Base-by-base conservation (phyloP, 768 basidiomycete genomes). In the Agaricus bisporus region DNA sequence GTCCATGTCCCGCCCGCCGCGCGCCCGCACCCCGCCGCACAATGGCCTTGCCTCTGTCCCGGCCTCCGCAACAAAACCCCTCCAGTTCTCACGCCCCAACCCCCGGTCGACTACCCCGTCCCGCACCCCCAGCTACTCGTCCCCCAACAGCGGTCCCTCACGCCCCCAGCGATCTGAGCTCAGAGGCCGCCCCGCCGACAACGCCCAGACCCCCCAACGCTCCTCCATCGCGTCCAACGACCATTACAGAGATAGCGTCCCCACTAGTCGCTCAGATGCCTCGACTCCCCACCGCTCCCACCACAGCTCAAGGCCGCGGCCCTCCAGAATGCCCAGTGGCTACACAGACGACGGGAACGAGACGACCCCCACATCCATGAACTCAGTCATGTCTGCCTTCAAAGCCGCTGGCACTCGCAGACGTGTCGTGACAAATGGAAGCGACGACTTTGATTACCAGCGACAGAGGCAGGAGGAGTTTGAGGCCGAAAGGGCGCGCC, bases 151-250 rank as follows among this genome's bases (percentile, higher is more conserved):
- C 41, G 68, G 79, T 15, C 85, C 86, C 15, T 71, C 78, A 47
- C 78, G 86, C 44, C 86, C 86, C 12, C 79, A 81, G 62, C 72
- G 85, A 62, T 88, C 86, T 12, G 86, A 86, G 46, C 67, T 83
- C 38, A 76, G 86, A 64, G 71, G 70, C 49, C 75, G 83, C 52
- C 65, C 68, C 49, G 77, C 81, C 18, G 82, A 85, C 46, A 70
- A 79, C 57, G 76, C 32, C 32, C 32, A 32, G 32, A 8, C 32
- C 11, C 32, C 32, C 32, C 11, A 32, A 3, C 32, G 78, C 41
- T 68, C 44, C 26, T 81, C 79, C 14, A 66, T 68, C 4, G 75
- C 76, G 29, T 79, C 78, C 47, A 68, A 68, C 56, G 70, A 69
- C 42, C 65, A 60, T 14, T 69, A 74, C 58, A 72, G 77, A 58